Conservation (phyloP, 371 early-diverging fungal genomes). For the Rhizopus arrhizus region DNA sequence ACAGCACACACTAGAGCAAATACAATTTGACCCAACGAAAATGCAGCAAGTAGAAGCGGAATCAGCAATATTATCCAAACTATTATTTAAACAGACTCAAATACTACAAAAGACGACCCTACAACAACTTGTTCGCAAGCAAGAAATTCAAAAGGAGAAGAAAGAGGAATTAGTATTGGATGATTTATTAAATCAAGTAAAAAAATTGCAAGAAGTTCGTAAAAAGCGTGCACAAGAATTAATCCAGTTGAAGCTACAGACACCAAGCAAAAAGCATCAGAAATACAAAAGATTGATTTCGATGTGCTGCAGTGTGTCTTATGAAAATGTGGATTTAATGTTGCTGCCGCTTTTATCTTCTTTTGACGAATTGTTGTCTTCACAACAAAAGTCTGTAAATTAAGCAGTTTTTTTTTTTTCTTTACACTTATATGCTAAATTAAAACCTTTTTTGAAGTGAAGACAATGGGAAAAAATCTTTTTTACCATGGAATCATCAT, state of each 20-base stretch:
- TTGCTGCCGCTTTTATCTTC: conserved; percentile 44
- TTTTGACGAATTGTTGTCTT: conserved; percentile 33
- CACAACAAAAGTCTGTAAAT: not conserved
- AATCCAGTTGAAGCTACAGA: conserved; percentile 23
- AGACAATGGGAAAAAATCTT: too few species aligned
- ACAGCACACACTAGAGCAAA: conserved; percentile 28
- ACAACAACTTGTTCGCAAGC: not conserved
- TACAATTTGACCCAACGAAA: conserved; percentile 21
- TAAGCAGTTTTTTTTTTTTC: too few species aligned
- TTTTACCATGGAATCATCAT: too few species aligned
- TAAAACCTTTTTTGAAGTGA: too few species aligned
- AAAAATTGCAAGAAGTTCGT: conserved; percentile 19
- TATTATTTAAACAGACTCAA: conserved; percentile 13
- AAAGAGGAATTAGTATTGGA: conserved; percentile 5
- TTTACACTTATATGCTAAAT: too few species aligned
- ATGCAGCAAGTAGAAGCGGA: conserved; percentile 19
- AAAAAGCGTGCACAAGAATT: conserved; percentile 27
- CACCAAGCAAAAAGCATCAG: conserved; percentile 42
- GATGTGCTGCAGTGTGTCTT: conserved; percentile 51
- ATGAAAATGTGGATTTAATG: conserved; percentile 53
- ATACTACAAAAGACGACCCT: conserved; percentile 12
- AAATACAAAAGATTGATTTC: conserved; percentile 54
- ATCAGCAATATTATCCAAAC: not conserved
- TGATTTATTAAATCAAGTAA: conserved; percentile 6
- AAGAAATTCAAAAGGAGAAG: conserved; percentile 13